Evolutionary conservation across 331 rosid genomes (phyloP).

Genomic region (Cucumis variabilis): DNA sequence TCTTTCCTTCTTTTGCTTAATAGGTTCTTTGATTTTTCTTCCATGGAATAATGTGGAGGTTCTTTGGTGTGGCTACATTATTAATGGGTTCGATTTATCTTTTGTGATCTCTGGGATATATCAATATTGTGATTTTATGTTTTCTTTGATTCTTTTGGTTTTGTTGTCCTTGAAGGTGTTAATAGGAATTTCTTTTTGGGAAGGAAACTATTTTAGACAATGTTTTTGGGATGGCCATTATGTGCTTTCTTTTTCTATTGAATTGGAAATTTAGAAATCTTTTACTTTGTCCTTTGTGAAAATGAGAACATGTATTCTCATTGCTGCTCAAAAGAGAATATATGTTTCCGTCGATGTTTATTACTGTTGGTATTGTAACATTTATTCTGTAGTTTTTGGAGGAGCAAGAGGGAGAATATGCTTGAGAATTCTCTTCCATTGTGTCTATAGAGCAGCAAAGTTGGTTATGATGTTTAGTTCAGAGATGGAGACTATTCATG

Average conservation of each 20-base stretch:
- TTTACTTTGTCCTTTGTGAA: neutral
- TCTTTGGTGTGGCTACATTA: neutral
- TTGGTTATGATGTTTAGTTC: neutral
- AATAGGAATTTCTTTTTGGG: neutral
- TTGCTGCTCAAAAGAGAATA: too few species aligned
- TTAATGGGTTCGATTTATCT: neutral
- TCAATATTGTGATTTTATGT: neutral
- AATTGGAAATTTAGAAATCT: neutral
- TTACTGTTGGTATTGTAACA: neutral
- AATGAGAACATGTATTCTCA: neutral
- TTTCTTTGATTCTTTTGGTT: neutral
- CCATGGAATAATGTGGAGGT: neutral
- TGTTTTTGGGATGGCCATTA: neutral
- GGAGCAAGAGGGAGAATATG: neutral
- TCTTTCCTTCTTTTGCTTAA: neutral
- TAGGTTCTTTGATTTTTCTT: neutral
- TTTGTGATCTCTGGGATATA: neutral
- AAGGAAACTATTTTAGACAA: too few species aligned
- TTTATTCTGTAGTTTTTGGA: neutral
- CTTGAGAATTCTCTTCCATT: neutral
- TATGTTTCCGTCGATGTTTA: neutral
- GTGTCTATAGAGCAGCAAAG: neutral
- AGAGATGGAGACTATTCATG: neutral
- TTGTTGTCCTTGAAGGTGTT: neutral
- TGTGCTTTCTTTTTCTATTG: constrained; percentile 1